Percentiles rank a stretch among this genome's conserved stretches.
These are phyloP conservation scores for Cystobasidium ongulense DNA, from an alignment of 768 basidiomycete species.

Conservation along the genomic window DNA sequence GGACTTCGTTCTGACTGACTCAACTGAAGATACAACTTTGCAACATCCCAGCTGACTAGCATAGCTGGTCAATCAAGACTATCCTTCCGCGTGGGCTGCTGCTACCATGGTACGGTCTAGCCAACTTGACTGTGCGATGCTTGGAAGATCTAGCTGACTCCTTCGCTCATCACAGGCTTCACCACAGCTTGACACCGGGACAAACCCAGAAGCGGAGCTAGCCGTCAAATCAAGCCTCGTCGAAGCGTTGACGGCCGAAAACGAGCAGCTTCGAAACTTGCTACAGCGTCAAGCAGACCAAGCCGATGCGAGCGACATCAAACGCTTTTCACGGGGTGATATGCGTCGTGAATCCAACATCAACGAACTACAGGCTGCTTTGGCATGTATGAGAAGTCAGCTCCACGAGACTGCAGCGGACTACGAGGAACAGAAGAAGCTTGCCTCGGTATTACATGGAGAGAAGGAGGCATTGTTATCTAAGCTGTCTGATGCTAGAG, in stretches of 20 bases:
- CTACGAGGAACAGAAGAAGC: not conserved
- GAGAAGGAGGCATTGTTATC: not conserved
- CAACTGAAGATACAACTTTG: not conserved
- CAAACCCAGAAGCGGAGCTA: not conserved
- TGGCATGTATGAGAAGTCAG: conserved; percentile 11
- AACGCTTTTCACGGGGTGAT: not conserved
- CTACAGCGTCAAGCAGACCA: conserved; percentile 12
- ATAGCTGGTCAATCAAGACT: not conserved
- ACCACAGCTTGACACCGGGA: not conserved
- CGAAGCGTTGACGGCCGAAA: conserved; percentile 22
- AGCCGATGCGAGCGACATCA: conserved; percentile 4
- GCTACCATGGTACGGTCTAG: no score
- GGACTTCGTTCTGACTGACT: not conserved
- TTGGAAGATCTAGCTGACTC: not conserved
- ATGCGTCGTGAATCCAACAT: conserved; percentile 29
- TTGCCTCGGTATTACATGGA: not conserved
- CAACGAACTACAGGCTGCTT: conserved; percentile 16
- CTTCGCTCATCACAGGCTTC: not conserved
- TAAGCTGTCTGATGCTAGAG: not conserved
- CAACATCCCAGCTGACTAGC: not conserved
- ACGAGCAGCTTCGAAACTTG: conserved; percentile 18
- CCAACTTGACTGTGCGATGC: no score
- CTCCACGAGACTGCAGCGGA: conserved; percentile 1
- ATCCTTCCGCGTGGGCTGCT: no score
- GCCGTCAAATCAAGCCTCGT: conserved; percentile 14